These are phyloP conservation scores for Trichoderma sp. DNA, from an alignment of 2,329 filamentous ascomycete species.

Conservation along the genomic window DNA sequence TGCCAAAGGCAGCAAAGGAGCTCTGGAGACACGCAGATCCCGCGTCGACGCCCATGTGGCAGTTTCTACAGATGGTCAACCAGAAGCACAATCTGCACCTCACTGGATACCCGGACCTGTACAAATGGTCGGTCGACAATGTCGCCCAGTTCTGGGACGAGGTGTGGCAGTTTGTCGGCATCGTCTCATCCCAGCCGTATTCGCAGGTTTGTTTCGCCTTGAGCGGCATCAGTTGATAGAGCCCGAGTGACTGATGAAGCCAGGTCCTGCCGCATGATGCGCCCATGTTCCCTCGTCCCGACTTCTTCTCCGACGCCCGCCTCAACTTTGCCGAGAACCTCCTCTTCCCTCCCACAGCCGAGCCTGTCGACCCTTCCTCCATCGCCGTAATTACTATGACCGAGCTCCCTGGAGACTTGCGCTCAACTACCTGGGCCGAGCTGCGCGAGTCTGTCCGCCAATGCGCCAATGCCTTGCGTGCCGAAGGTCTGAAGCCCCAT, in stretches of 20 bases:
- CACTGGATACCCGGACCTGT: slow-evolving; percentile 68
- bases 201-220: slow-evolving; percentile 46
- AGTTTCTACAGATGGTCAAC: slow-evolving; percentile 68
- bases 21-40: slow-evolving; percentile 71
- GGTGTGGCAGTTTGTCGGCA: slow-evolving; percentile 77
- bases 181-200: slow-evolving; percentile 65
- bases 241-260: neutral
- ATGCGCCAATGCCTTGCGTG: slow-evolving; percentile 68
- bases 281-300: slow-evolving; percentile 79
- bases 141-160: slow-evolving; percentile 78
- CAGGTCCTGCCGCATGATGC: slow-evolving; percentile 66
- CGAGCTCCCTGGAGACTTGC: slow-evolving; percentile 61
- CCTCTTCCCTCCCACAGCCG: slow-evolving; percentile 63
- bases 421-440: slow-evolving; percentile 67
- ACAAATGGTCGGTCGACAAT: slow-evolving; percentile 79
- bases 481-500: slow-evolving; percentile 55
- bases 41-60: slow-evolving; percentile 65
- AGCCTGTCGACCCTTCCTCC: slow-evolving; percentile 49
- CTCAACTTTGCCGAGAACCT: slow-evolving; percentile 96
- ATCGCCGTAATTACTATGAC: slow-evolving; percentile 77
- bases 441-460: slow-evolving; percentile 73
- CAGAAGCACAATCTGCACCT: slow-evolving; percentile 62
- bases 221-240: neutral
- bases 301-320: slow-evolving; percentile 75
- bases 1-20: slow-evolving; percentile 19